phyloP scores from a whole-genome alignment of 257 asterid species.

The Solanum sejunctum region DNA sequence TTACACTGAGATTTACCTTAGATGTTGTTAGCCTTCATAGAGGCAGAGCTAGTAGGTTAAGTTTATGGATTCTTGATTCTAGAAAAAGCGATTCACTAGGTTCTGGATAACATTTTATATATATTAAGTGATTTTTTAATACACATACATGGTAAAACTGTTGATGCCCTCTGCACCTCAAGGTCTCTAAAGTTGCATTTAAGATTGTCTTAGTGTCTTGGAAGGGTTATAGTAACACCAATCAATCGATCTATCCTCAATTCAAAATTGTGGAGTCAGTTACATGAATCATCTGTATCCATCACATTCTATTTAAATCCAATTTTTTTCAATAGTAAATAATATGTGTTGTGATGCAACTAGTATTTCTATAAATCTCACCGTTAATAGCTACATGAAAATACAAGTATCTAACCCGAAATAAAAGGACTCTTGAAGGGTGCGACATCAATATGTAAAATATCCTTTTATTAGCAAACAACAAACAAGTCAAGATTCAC shows the following conservation, averaged over 20 bases:
- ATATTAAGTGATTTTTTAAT: background rate
- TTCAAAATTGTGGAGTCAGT: background rate
- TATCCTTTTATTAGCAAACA: background rate
- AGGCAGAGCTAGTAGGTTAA: background rate
- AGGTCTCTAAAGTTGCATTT: background rate
- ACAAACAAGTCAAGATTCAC: background rate
- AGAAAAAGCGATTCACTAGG: background rate
- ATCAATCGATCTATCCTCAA: background rate
- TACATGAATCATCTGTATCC: background rate
- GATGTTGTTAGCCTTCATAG: background rate
- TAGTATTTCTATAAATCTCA: background rate
- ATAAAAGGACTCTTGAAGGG: background rate
- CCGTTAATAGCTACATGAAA: background rate
- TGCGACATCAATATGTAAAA: background rate
- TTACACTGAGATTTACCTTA: background rate
- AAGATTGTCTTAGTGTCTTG: background rate
- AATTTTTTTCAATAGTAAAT: background rate
- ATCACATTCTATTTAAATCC: background rate
- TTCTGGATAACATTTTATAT: background rate
- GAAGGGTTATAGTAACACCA: background rate
- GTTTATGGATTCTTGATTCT: background rate
- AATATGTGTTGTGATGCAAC: background rate
- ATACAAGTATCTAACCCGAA: background rate
- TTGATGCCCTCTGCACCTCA: background rate
- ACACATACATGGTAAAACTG: background rate